Percentiles rank a stretch among this genome's conserved stretches.
phyloP scores from a whole-genome alignment of 495 filamentous ascomycete genomes.

The Xylaria cubensis region DNA sequence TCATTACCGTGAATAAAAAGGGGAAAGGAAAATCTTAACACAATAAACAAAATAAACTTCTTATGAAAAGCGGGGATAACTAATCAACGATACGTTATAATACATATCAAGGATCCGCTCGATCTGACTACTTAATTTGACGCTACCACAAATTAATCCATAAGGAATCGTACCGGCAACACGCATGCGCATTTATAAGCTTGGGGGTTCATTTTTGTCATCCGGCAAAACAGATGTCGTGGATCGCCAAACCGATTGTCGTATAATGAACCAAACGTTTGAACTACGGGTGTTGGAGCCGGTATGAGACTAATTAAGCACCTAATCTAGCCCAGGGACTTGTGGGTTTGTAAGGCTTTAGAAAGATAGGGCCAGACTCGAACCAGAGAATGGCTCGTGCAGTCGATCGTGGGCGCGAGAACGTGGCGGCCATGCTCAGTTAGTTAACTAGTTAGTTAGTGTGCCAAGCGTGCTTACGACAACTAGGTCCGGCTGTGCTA shows the following conservation, averaged over 20 bases:
- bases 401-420: neutral
- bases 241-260: neutral
- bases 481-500: neutral
- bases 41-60: neutral
- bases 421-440: neutral
- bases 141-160: neutral
- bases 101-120: neutral
- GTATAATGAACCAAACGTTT: too few relatives aligned
- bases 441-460: neutral
- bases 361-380: neutral
- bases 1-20: neutral
- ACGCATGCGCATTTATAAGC: neutral
- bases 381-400: neutral
- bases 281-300: neutral
- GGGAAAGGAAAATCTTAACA: neutral
- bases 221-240: neutral
- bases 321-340: neutral
- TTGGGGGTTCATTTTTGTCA: neutral
- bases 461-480: neutral
- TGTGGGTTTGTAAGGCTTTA: neutral
- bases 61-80: neutral
- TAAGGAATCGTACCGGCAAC: neutral
- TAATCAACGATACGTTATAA: neutral
- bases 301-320: neutral
- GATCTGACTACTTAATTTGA: neutral